Evolutionary conservation across 2,329 filamentous ascomycete genomes (phyloP).

Genomic region (Cladosporium phlei): DNA sequence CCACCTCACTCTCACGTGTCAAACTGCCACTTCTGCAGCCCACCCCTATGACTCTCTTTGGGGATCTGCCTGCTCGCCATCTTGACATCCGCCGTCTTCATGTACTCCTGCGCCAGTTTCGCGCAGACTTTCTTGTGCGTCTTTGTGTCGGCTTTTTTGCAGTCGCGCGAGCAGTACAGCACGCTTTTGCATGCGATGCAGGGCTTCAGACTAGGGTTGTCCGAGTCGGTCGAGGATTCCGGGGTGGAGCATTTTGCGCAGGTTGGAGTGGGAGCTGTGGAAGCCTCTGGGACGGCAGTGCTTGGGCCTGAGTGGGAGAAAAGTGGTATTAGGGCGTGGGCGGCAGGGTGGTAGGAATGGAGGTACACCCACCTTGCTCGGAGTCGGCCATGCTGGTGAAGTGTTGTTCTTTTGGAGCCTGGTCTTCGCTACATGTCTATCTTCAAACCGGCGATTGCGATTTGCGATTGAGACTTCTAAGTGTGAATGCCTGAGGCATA

Average conservation of each 20-base stretch:
- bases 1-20: constrained; percentile 22
- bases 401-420: too few species aligned
- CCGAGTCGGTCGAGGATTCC: constrained; percentile 2
- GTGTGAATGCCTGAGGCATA: too few species aligned
- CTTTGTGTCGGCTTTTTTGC: constrained; percentile 37
- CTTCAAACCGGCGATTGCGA: too few species aligned
- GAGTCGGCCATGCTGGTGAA: constrained; percentile 2
- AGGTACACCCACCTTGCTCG: constrained; percentile 9
- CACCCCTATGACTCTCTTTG: constrained; percentile 30
- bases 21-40: constrained; percentile 39
- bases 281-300: neutral
- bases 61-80: constrained; percentile 33
- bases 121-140: constrained; percentile 39
- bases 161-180: constrained; percentile 38
- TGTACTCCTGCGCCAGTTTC: constrained; percentile 35
- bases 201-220: constrained; percentile 27
- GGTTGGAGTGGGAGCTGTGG: constrained; percentile 7
- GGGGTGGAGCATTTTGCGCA: constrained; percentile 13
- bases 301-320: neutral
- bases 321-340: constrained; percentile 4
- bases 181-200: constrained; percentile 38
- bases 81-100: constrained; percentile 35
- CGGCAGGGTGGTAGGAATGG: neutral
- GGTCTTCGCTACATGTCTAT: too few species aligned
- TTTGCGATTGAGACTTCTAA: too few species aligned